phyloP scores from a whole-genome alignment of 352 stramenopile species.

The Phytophthora nicotianae region DNA sequence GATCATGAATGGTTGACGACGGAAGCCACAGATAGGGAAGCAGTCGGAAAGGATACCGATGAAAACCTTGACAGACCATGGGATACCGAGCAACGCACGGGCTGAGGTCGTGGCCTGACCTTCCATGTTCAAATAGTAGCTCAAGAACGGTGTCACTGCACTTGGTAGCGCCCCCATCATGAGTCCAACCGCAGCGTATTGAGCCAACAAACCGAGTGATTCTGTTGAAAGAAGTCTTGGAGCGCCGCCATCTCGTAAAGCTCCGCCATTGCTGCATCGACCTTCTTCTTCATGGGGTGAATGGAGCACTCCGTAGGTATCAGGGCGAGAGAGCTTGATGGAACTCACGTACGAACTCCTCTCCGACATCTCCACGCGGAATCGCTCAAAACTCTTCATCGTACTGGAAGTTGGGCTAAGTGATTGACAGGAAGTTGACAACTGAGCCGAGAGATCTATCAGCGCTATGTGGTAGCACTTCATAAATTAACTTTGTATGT shows the following conservation, averaged over 20 bases:
- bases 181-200: conserved; percentile 71
- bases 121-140: conserved; percentile 77
- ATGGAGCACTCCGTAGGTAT: conserved; percentile 24
- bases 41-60: conserved; percentile 69
- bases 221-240: conserved; percentile 46
- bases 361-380: conserved; percentile 8
- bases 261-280: conserved; percentile 22
- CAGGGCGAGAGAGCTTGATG: conserved; percentile 22
- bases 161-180: conserved; percentile 66
- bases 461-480: background rate
- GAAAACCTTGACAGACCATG: conserved; percentile 74
- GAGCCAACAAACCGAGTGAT: conserved; percentile 60
- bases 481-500: conserved; percentile 6
- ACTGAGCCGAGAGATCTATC: conserved; percentile 5
- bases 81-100: conserved; percentile 52
- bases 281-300: conserved; percentile 18
- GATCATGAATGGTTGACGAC: conserved; percentile 66
- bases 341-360: conserved; percentile 27
- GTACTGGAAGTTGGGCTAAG: background rate
- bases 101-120: conserved; percentile 63
- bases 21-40: conserved; percentile 62
- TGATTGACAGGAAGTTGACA: conserved; percentile 1
- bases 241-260: conserved; percentile 44
- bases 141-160: conserved; percentile 51
- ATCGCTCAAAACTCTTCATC: conserved; percentile 16